Conservation (phyloP, 805 yeast species). For the Pichia manshurica region DNA sequence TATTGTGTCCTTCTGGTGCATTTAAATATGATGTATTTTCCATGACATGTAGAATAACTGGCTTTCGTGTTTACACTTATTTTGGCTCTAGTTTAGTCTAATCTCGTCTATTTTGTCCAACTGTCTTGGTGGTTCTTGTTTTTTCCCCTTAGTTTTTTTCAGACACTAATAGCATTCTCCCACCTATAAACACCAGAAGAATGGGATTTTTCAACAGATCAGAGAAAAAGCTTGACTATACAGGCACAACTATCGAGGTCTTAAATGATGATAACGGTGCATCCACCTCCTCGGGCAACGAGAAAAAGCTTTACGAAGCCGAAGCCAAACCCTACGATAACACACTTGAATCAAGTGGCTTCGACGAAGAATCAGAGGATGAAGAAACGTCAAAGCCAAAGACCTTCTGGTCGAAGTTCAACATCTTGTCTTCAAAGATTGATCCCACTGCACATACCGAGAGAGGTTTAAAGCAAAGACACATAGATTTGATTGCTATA, state of each 20-base stretch:
- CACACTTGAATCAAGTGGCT: neutral
- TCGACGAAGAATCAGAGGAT: neutral
- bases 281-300: neutral
- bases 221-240: too few relatives aligned
- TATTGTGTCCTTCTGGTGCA: too few relatives aligned
- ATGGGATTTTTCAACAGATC: too few relatives aligned
- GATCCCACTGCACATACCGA: conserved; percentile 17
- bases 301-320: neutral
- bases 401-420: neutral
- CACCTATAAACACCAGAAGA: too few relatives aligned
- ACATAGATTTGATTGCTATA: conserved; percentile 71
- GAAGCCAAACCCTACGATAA: neutral
- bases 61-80: too few relatives aligned
- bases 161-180: too few relatives aligned
- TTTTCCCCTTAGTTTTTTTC: too few relatives aligned
- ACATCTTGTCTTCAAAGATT: neutral
- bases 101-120: too few relatives aligned
- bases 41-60: too few relatives aligned
- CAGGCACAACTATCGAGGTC: neutral
- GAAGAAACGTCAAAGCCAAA: neutral
- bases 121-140: too few relatives aligned
- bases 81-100: too few relatives aligned
- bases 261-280: neutral
- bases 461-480: conserved; percentile 57
- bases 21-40: too few relatives aligned